Percentiles rank a stretch among this genome's conserved stretches.
These are phyloP conservation scores for Sporothrix inflata DNA, from an alignment of 2,329 filamentous ascomycete genomes.

Conservation along the genomic window DNA sequence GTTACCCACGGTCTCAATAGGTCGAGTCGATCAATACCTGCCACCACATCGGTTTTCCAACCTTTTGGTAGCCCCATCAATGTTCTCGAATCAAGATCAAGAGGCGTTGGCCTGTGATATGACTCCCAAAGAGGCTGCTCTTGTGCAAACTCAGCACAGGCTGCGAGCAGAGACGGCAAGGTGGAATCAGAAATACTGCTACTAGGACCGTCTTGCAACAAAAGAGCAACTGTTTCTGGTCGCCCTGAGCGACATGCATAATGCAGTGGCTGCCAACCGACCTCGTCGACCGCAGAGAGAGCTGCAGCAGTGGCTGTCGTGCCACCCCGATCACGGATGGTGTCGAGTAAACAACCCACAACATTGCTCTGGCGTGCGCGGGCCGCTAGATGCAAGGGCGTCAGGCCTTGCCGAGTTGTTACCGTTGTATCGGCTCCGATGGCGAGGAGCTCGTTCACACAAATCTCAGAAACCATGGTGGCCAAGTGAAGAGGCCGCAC, in stretches of 20 bases:
- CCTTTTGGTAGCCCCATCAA: background rate
- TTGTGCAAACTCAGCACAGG: background rate
- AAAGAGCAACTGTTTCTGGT: background rate
- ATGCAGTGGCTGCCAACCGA: background rate
- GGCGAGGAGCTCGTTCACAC: background rate
- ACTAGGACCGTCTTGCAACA: background rate
- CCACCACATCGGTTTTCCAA: background rate
- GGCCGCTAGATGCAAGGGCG: background rate
- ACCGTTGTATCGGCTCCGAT: background rate
- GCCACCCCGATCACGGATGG: background rate
- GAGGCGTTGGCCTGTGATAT: background rate
- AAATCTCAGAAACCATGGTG: background rate
- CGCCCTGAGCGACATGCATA: background rate
- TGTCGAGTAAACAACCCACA: background rate
- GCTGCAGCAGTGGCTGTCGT: background rate
- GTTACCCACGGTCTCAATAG: background rate
- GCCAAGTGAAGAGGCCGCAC: background rate
- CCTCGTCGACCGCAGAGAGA: background rate
- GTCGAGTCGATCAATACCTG: background rate
- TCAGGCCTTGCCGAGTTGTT: background rate
- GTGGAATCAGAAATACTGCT: no score
- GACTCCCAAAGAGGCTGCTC: background rate
- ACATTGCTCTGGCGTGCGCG: conserved; percentile 9
- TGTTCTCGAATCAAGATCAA: background rate
- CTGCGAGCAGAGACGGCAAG: background rate